Evolutionary conservation across 495 filamentous ascomycete genomes (phyloP).

Genomic region (Platismatia glauca): DNA sequence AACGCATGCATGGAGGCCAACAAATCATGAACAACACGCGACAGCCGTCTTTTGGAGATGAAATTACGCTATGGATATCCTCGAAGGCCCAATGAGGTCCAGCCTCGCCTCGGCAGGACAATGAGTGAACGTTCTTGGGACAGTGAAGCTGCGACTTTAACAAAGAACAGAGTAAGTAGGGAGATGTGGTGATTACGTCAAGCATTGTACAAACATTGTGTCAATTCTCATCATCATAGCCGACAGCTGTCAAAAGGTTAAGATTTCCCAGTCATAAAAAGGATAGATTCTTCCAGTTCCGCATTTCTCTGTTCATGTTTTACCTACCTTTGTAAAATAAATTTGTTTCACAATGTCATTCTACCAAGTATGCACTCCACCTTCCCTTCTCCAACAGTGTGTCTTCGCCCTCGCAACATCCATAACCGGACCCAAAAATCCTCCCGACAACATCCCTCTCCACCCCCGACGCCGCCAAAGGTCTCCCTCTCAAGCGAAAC

Average conservation of each 20-base stretch:
- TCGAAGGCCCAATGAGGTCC: neutral
- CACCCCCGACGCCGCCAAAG: neutral
- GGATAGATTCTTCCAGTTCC: neutral
- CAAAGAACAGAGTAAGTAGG: too few species aligned
- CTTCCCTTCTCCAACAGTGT: neutral
- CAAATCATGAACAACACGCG: neutral
- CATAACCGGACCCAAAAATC: neutral
- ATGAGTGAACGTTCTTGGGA: too few species aligned
- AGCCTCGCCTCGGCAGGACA: neutral
- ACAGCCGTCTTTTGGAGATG: neutral
- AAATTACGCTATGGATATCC: neutral
- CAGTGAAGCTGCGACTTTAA: neutral
- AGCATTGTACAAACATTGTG: neutral
- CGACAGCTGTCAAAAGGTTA: neutral
- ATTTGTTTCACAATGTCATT: neutral
- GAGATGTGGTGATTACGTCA: neutral
- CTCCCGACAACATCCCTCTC: neutral
- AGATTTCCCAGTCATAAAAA: neutral
- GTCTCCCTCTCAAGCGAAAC: neutral
- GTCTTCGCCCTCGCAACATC: neutral
- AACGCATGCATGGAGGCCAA: neutral
- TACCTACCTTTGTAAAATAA: neutral
- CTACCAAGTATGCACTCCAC: neutral
- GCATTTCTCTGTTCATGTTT: neutral
- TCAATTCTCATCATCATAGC: neutral